Evolutionary conservation across 805 yeast species (phyloP).

Genomic region (Yamadazyma sp.): DNA sequence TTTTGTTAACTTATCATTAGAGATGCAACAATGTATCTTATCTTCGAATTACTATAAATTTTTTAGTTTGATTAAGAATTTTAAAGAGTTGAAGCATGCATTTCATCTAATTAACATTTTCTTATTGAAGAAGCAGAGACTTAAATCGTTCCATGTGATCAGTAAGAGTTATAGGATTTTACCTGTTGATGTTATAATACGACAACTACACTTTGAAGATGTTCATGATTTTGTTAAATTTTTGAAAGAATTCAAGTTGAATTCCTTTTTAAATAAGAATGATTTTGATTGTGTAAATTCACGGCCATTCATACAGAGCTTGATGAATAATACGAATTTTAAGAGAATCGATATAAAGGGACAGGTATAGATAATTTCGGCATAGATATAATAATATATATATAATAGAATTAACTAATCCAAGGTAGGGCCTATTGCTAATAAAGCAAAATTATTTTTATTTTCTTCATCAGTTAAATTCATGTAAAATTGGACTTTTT

Average conservation of each 20-base stretch:
- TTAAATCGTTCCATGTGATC: conserved; percentile 53
- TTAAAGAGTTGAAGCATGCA: conserved; percentile 18
- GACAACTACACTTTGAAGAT: conserved; percentile 40
- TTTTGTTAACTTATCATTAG: conserved; percentile 14
- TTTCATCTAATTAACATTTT: conserved; percentile 29
- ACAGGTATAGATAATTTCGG: conserved; percentile 55
- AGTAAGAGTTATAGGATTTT: conserved; percentile 55
- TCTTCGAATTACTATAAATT: conserved; percentile 44
- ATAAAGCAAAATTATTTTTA: conserved; percentile 65
- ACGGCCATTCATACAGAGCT: conserved; percentile 33
- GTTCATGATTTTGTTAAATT: conserved; percentile 40
- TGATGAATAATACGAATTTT: conserved; percentile 35
- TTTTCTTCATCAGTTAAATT: conserved; percentile 56
- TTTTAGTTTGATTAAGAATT: conserved; percentile 30
- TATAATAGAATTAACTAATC: conserved; percentile 26
- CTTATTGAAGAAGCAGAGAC: conserved; percentile 56
- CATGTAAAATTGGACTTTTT: conserved; percentile 66
- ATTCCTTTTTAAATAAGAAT: conserved; percentile 17
- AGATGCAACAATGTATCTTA: conserved; percentile 15
- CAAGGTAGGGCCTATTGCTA: conserved; percentile 68
- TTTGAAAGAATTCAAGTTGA: conserved; percentile 38
- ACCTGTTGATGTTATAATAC: conserved; percentile 29
- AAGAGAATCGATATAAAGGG: conserved; percentile 86
- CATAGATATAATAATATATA: neutral
- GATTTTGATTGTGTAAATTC: conserved; percentile 30